Evolutionary conservation across 2,329 filamentous ascomycete genomes (phyloP), one percentile per base, ranked within the genome.

Genomic region (Laburnicola sp.): DNA sequence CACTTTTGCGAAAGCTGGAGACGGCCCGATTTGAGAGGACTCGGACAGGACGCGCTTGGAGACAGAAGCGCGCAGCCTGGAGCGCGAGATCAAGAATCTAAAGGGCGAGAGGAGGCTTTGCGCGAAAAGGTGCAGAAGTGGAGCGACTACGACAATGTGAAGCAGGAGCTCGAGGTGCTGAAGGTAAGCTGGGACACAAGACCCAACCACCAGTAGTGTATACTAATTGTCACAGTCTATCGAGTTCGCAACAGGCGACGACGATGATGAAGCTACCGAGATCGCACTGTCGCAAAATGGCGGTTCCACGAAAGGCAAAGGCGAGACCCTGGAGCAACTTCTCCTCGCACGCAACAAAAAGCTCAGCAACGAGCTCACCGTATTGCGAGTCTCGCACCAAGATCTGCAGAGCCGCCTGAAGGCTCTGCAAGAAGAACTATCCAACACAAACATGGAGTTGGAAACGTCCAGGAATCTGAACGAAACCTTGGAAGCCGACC

Each of bases 311-410:
- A 86, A 85, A 67, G 76, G 77, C 42, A 88, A 88, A 60, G 85
- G 88, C 37, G 91, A 96, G 62, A 91, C 87, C 1, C 76, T 99
- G 7, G 94, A 99, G 73, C 92, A 96, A 74, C 83, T 99, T 26
- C 80, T 99, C 4, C 78, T 99, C 45, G 88, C 91, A 7, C 86
- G 94, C 39, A 99, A 99, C 78, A 99, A 97, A 77, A 99, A 97
- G 76, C 80, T 99, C 32, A 87, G 88, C 62, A 92, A 97, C 65
- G 94, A 99, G 71, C 82, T 97, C 57, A 97, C 94, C 2, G 84
- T 97, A 34, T 79, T 99, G 38, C 86, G 94, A 35, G 91, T 99
- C 2, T 97, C 94, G 0, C 92, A 97, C 69, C 90, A 96, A 65
- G 93, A 97, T 64, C 79, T 97, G 2, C 91, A 96, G 66, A 82